Evolutionary conservation across 2,329 filamentous ascomycete genomes (phyloP).

Genomic region (Pestalotiopsis sp.): DNA sequence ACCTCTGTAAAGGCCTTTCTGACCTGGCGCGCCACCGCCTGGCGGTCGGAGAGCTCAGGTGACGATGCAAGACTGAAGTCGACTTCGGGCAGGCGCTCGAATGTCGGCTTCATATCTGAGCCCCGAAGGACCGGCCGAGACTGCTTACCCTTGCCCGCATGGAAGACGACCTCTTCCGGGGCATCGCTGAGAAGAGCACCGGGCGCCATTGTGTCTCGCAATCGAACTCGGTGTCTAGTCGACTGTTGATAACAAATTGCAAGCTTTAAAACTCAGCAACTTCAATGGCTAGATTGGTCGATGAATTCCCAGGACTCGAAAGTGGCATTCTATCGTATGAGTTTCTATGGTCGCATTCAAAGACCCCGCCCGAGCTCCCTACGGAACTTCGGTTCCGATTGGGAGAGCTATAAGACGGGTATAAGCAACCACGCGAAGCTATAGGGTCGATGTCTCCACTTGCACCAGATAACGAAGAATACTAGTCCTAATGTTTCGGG

Average conservation of each 20-base stretch:
- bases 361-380: neutral
- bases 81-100: conserved; percentile 7
- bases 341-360: neutral
- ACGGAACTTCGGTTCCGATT: neutral
- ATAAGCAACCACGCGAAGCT: neutral
- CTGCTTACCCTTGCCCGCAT: conserved; percentile 17
- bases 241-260: neutral
- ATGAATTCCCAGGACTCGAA: neutral
- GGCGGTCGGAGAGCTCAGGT: conserved; percentile 2
- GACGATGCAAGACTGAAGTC: conserved; percentile 9
- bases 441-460: neutral
- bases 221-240: neutral
- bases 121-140: conserved; percentile 4
- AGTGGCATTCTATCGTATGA: neutral
- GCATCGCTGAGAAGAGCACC: conserved; percentile 12
- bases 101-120: conserved; percentile 10
- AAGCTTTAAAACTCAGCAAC: too few species aligned
- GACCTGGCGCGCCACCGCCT: conserved; percentile 6
- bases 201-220: conserved; percentile 14
- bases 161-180: conserved; percentile 16
- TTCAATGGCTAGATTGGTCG: too few species aligned
- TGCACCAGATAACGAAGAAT: neutral
- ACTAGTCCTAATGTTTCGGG: neutral
- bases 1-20: conserved; percentile 9
- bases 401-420: neutral